phyloP scores from a whole-genome alignment of 2,329 filamentous ascomycete species.

The Cordyceps militaris region DNA sequence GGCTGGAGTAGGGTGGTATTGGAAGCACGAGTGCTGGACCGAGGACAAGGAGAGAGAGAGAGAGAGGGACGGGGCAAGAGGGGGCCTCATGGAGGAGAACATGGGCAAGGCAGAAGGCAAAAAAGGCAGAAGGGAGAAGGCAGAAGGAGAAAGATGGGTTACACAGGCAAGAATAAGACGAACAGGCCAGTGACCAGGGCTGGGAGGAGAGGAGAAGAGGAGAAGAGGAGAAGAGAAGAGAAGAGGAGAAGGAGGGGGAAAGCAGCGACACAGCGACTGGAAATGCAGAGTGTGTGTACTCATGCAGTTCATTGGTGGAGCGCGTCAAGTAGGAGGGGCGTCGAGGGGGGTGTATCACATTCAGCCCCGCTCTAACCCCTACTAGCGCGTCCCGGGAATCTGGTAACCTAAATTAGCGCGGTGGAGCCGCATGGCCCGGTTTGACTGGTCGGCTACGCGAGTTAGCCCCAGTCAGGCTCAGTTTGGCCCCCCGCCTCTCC shows the following conservation, averaged over 20 bases:
- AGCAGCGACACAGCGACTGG: neutral
- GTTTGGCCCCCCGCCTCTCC: neutral
- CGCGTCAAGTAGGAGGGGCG: neutral
- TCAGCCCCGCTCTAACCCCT: constrained; percentile 1
- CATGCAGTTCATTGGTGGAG: neutral
- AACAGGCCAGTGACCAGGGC: neutral
- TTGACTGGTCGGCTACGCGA: constrained; percentile 21
- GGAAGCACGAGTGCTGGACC: neutral
- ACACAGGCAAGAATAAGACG: neutral
- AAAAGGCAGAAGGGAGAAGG: neutral
- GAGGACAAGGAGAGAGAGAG: neutral
- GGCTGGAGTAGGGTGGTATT: neutral
- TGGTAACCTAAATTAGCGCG: constrained; percentile 27
- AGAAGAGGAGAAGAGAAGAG: neutral
- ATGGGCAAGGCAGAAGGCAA: neutral
- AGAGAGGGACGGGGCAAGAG: neutral
- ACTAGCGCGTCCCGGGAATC: constrained; percentile 31
- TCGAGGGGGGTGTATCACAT: constrained; percentile 9
- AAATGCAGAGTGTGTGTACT: neutral
- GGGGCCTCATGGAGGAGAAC: neutral
- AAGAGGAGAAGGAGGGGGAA: neutral
- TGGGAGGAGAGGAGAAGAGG: neutral
- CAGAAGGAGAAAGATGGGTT: neutral
- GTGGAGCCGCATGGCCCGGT: constrained; percentile 15
- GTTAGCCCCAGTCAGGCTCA: neutral